Conservation (phyloP, 345 rosid genomes). For the Brassica cretica region DNA sequence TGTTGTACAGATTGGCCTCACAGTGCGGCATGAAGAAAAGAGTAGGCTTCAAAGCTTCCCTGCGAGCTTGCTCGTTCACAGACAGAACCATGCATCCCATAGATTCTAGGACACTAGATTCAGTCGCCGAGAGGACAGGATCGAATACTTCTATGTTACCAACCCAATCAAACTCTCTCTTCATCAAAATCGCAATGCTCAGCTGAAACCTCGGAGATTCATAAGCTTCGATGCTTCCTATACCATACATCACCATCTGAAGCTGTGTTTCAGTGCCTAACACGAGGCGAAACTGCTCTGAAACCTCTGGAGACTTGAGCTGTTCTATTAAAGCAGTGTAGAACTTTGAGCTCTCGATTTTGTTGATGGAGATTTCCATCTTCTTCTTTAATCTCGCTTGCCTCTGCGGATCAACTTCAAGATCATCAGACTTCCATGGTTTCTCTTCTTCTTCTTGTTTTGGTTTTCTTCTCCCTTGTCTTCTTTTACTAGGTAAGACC, state of each 20-base stretch:
- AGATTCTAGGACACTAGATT: conserved; percentile 56
- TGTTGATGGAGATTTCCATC: conserved; percentile 51
- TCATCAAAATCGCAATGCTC: conserved; percentile 71
- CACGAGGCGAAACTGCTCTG: conserved; percentile 46
- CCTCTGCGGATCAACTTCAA: conserved; percentile 44
- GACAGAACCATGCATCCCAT: conserved; percentile 73
- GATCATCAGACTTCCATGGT: conserved; percentile 61
- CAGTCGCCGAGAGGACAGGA: conserved; percentile 74
- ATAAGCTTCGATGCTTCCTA: conserved; percentile 81
- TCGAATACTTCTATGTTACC: conserved; percentile 79
- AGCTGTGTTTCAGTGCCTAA: conserved; percentile 56
- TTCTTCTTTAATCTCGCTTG: conserved; percentile 57
- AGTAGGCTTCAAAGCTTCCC: conserved; percentile 60
- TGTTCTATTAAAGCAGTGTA: conserved; percentile 57
- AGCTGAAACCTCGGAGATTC: conserved; percentile 80
- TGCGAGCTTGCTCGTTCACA: conserved; percentile 74
- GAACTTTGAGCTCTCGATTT: conserved; percentile 60
- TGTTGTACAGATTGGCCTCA: conserved; percentile 70
- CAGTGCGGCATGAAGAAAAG: conserved; percentile 95
- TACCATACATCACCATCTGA: conserved; percentile 75
- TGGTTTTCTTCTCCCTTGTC: conserved; percentile 38
- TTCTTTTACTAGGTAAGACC: conserved; percentile 61
- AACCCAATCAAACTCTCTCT: conserved; percentile 68
- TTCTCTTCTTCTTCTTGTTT: conserved; percentile 42
- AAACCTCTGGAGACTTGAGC: conserved; percentile 53